Conservation (phyloP, 108 stramenopile species). For the Fragilaria radians region DNA sequence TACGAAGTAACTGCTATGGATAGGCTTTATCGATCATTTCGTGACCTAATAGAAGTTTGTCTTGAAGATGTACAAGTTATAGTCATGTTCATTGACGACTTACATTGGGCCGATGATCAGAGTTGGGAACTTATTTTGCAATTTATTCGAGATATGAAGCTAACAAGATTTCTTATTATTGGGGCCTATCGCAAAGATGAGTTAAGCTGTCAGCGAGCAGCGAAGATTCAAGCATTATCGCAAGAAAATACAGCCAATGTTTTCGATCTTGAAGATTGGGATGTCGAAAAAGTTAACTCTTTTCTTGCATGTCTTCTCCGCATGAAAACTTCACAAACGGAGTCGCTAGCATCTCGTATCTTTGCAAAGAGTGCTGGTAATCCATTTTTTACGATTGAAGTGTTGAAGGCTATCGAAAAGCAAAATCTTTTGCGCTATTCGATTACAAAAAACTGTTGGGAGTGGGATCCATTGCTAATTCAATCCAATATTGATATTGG, state of each 20-base stretch:
- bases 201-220: too few relatives aligned
- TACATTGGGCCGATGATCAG: background rate
- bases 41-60: background rate
- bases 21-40: background rate
- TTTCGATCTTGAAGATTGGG: background rate
- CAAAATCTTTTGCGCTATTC: background rate
- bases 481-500: background rate
- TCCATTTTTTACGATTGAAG: background rate
- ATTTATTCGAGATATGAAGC: background rate
- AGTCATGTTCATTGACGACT: background rate
- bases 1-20: background rate
- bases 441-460: conserved; percentile 4
- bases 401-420: background rate
- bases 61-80: background rate
- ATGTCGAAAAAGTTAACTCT: conserved; percentile 4
- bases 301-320: background rate
- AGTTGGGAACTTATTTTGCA: background rate
- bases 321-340: background rate
- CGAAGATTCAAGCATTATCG: background rate
- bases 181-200: background rate
- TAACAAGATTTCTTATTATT: background rate
- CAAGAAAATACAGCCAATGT: background rate
- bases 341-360: background rate
- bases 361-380: background rate
- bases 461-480: background rate